These are phyloP conservation scores for Sextonia rubra DNA, from an alignment of 164 flowering plant species.

Conservation along the genomic window DNA sequence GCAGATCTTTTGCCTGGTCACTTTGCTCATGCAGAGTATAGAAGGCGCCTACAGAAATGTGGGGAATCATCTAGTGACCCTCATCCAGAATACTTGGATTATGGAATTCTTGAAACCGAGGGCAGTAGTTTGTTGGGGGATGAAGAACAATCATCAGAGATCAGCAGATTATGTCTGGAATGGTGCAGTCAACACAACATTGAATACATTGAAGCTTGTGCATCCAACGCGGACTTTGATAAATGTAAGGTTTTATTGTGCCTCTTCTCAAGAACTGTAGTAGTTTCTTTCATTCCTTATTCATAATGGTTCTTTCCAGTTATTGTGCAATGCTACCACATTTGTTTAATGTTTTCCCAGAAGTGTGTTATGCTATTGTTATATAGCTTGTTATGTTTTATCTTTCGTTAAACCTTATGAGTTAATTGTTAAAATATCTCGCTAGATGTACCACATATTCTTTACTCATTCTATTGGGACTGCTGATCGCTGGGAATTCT, in stretches of 20 bases:
- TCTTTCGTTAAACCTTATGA: neutral
- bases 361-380: neutral
- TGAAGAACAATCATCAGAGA: conserved; percentile 50
- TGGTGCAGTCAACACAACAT: conserved; percentile 79
- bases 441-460: neutral
- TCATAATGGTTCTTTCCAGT: neutral
- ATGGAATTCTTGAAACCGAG: conserved; percentile 73
- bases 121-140: conserved; percentile 73
- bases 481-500: neutral
- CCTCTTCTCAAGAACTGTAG: neutral
- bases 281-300: neutral
- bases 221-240: conserved; percentile 85
- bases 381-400: neutral
- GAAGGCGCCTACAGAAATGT: conserved; percentile 44
- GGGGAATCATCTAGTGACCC: conserved; percentile 34
- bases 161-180: conserved; percentile 61
- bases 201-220: conserved; percentile 91
- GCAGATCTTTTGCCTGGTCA: conserved; percentile 88
- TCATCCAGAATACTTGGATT: conserved; percentile 38
- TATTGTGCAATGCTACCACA: neutral
- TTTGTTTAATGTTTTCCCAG: neutral
- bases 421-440: neutral
- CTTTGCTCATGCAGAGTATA: conserved; percentile 77
- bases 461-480: neutral
- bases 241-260: conserved; percentile 51